phyloP scores from a whole-genome alignment of 176 grass and related monocot genomes.

The Triticum urartu region DNA sequence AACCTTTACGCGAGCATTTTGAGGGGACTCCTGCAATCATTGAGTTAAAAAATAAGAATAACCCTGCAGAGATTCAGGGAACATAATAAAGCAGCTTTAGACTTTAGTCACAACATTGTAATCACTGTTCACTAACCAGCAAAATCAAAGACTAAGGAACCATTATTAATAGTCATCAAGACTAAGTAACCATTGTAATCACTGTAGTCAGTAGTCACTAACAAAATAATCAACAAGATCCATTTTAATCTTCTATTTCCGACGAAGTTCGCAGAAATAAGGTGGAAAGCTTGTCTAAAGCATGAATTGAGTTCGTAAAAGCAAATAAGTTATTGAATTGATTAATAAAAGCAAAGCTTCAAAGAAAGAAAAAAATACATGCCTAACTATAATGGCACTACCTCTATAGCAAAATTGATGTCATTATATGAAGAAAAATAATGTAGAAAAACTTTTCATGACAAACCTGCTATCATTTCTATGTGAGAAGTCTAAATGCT shows the following conservation, averaged over 20 bases:
- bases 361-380: neutral
- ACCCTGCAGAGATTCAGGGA: neutral
- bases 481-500: neutral
- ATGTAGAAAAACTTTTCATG: neutral
- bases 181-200: neutral
- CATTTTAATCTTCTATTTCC: neutral
- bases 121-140: neutral
- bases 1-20: slow-evolving; percentile 93
- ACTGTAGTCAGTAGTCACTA: neutral
- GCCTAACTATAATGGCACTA: neutral
- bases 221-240: neutral
- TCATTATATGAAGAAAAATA: neutral
- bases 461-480: slow-evolving; percentile 16
- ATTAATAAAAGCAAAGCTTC: neutral
- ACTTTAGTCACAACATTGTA: neutral
- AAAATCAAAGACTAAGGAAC: slow-evolving; percentile 10
- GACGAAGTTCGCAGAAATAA: neutral
- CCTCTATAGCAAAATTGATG: neutral
- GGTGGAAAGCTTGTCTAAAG: slow-evolving; percentile 5
- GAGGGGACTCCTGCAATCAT: slow-evolving; percentile 75
- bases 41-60: slow-evolving; percentile 28
- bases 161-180: slow-evolving; percentile 10
- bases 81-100: neutral
- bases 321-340: neutral
- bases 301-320: neutral